Evolutionary conservation across 2,329 filamentous ascomycete genomes (phyloP).

Genomic region (Aspergillus costaricaensis): DNA sequence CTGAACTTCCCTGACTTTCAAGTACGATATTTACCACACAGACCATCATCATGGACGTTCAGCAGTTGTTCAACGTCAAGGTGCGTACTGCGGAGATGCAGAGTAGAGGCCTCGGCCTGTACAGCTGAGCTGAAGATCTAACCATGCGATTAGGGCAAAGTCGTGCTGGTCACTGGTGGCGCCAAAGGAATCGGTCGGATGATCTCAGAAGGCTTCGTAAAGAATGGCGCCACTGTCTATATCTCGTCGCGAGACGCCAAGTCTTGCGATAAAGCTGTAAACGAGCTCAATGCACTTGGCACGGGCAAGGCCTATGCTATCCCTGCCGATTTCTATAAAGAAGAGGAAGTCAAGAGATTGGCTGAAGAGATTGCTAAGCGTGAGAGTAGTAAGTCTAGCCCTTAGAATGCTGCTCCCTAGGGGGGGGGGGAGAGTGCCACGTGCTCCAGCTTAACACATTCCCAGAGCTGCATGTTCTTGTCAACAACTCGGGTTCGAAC

Average conservation of each 20-base stretch:
- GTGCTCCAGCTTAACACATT: background rate
- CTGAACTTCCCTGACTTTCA: background rate
- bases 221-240: constrained; percentile 56
- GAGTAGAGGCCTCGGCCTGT: background rate
- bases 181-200: constrained; percentile 57
- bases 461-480: constrained; percentile 50
- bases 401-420: background rate
- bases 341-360: constrained; percentile 52
- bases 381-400: constrained; percentile 54
- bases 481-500: constrained; percentile 57
- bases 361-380: constrained; percentile 52
- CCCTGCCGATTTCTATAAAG: constrained; percentile 55
- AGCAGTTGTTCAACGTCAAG: constrained; percentile 61
- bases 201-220: constrained; percentile 56
- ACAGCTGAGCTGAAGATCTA: constrained; percentile 39
- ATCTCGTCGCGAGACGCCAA: constrained; percentile 57
- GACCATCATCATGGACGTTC: constrained; percentile 52
- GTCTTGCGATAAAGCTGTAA: constrained; percentile 50
- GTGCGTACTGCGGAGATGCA: constrained; percentile 37
- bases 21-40: background rate
- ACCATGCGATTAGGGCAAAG: constrained; percentile 37
- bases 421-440: background rate
- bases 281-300: constrained; percentile 53
- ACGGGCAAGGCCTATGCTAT: constrained; percentile 55
- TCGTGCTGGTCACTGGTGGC: constrained; percentile 55